Evolutionary conservation across 345 rosid genomes (phyloP).

Genomic region (Tarenaya hassleriana): DNA sequence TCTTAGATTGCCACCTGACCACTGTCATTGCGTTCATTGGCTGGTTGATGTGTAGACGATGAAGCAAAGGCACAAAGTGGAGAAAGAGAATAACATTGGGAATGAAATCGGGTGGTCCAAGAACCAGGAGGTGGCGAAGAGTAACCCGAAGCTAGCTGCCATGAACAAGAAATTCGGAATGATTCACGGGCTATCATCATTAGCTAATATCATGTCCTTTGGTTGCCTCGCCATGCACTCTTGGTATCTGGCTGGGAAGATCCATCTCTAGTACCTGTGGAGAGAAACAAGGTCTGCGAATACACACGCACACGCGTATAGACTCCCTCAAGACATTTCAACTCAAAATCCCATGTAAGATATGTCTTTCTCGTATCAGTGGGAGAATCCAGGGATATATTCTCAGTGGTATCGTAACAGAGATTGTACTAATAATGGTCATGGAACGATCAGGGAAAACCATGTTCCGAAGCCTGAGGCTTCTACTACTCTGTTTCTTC

Average conservation of each 20-base stretch:
- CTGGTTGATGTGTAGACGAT: slow-evolving; percentile 90
- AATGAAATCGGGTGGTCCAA: slow-evolving; percentile 83
- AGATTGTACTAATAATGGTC: too few relatives aligned
- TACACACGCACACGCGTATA: too few relatives aligned
- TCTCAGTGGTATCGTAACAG: background rate
- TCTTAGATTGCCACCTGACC: too few relatives aligned
- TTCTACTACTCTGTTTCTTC: too few relatives aligned
- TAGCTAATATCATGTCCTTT: slow-evolving; percentile 84
- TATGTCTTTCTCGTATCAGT: background rate
- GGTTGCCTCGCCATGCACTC: slow-evolving; percentile 97
- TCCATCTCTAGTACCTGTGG: slow-evolving; percentile 72
- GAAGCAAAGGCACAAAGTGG: slow-evolving; percentile 97
- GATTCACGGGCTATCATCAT: slow-evolving; percentile 95
- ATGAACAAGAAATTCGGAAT: slow-evolving; percentile 99
- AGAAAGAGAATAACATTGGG: slow-evolving; percentile 73
- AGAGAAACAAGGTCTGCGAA: slow-evolving; percentile 12
- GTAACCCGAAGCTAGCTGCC: slow-evolving; percentile 79
- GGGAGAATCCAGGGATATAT: background rate
- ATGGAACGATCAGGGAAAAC: too few relatives aligned
- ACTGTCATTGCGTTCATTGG: too few relatives aligned
- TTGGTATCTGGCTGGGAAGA: slow-evolving; percentile 92
- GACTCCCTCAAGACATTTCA: background rate
- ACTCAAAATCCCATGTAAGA: slow-evolving; percentile 4
- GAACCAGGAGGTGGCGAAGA: slow-evolving; percentile 76
- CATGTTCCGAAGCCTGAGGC: too few relatives aligned